Evolutionary conservation across 2,329 filamentous ascomycete species (phyloP), one percentile per base, ranked within the genome.

Genomic region (Fusarium sp.): DNA sequence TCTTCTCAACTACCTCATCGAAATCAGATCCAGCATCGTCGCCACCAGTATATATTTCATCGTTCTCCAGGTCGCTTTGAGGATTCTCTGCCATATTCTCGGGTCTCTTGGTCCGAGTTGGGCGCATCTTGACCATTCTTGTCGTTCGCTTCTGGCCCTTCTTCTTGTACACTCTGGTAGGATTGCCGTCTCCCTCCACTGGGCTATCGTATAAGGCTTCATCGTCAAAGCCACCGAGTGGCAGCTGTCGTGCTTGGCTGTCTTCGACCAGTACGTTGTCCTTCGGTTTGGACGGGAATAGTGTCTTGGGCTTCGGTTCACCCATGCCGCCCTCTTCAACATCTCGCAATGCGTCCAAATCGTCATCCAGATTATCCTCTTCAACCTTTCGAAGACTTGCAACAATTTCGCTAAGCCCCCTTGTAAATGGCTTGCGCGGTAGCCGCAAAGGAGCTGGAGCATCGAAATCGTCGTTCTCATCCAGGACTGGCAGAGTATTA

Each of bases 141-240:
- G 92, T 95, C 57, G 92, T 93, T 64, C 92, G 85, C 82, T 96
- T 96, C 76, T 92, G 86, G 0, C 92, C 92, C 82, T 92, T 92
- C 85, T 96, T 96, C 84, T 94, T 95, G 83, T 86, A 95, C 2
- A 87, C 79, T 55, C 84, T 87, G 37, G 89, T 77, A 4, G 89
- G 89, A 65, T 86, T 83, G 3, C 88, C 88, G 71, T 88, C 80
- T 30, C 86, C 84, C n/a, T 86, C 84, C 5, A 80, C 81, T 2
- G 80, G 79, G 65, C 85, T 86, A 75, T 90, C 88, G 72, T 87
- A 86, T 62, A 83, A 72, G 9, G 74, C 83, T 71, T 90, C 89
- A 58, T 91, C 88, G 59, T 91, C 89, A 49, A 91, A 91, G 0
- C 85, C 88, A 38, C 87, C 86, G 0, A 90, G 81, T 8, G 86